Conservation (phyloP, 208 protist species). For the Trypanosoma rangeli region DNA sequence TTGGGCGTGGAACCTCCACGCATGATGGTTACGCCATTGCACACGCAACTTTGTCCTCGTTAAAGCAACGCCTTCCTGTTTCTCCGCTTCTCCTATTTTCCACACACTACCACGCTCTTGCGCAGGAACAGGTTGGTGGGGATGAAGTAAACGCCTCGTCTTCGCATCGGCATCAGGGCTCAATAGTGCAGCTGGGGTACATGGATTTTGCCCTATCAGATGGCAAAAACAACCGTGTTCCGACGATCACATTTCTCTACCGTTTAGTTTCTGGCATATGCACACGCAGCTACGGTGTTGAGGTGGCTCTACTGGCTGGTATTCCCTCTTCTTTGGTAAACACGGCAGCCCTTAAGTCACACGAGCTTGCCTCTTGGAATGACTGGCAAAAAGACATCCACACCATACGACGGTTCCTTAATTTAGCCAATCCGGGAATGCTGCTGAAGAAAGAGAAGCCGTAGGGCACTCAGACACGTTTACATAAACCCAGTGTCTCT, state of each 20-base stretch:
- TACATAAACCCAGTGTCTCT: too few species aligned
- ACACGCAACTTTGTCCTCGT: slow-evolving; percentile 89
- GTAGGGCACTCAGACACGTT: background rate
- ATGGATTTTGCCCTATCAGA: slow-evolving; percentile 81
- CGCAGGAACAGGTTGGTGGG: slow-evolving; percentile 60
- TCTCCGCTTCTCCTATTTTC: slow-evolving; percentile 93
- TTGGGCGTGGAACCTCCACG: slow-evolving; percentile 97
- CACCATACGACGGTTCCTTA: slow-evolving; percentile 32
- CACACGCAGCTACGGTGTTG: slow-evolving; percentile 88
- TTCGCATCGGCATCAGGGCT: background rate
- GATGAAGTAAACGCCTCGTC: background rate
- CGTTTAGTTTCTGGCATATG: slow-evolving; percentile 84
- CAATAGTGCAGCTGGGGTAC: slow-evolving; percentile 73
- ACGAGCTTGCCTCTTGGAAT: slow-evolving; percentile 54
- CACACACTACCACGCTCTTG: slow-evolving; percentile 98
- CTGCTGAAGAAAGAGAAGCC: background rate
- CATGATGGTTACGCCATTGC: slow-evolving; percentile 98
- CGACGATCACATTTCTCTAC: slow-evolving; percentile 86
- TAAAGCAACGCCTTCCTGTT: slow-evolving; percentile 40
- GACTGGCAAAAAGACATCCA: slow-evolving; percentile 60
- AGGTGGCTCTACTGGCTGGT: slow-evolving; percentile 89
- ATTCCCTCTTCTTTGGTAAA: slow-evolving; percentile 60
- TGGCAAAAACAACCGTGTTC: slow-evolving; percentile 23
- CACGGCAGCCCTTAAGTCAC: slow-evolving; percentile 58
- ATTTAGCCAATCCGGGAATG: background rate